Evolutionary conservation across 2,329 filamentous ascomycete genomes (phyloP).

Genomic region (Fusarium cyanostomum): DNA sequence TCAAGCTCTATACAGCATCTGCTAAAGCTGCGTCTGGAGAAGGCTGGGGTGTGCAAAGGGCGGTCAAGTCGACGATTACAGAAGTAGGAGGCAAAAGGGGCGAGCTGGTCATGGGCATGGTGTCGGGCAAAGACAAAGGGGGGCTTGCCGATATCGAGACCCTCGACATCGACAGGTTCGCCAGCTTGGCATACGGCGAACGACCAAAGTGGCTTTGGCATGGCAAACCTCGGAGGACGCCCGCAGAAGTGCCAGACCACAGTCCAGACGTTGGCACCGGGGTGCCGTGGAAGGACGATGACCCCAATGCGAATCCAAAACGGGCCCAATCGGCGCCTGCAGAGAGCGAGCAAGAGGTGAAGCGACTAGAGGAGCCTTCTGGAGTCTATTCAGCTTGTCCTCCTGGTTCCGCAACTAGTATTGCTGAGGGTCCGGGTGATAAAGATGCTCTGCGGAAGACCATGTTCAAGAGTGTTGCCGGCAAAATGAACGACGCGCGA

Average conservation of each 20-base stretch:
- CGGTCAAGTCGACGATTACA: conserved; percentile 93
- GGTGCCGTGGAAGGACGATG: conserved; percentile 66
- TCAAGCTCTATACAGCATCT: conserved; percentile 82
- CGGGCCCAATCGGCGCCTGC: conserved; percentile 61
- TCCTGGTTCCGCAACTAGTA: conserved; percentile 57
- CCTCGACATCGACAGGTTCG: conserved; percentile 84
- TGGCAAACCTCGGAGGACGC: conserved; percentile 80
- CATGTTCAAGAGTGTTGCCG: conserved; percentile 82
- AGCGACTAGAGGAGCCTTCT: conserved; percentile 57
- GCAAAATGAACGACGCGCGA: conserved; percentile 80
- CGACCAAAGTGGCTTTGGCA: conserved; percentile 94
- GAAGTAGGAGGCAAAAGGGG: conserved; percentile 94
- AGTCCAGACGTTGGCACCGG: conserved; percentile 58
- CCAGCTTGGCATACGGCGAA: conserved; percentile 80
- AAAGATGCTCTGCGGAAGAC: conserved; percentile 69
- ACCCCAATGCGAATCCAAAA: conserved; percentile 51
- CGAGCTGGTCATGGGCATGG: conserved; percentile 95
- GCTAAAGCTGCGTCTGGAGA: conserved; percentile 90
- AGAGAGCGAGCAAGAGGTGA: conserved; percentile 61
- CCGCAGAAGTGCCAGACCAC: conserved; percentile 57
- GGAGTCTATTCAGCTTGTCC: conserved; percentile 55
- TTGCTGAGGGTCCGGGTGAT: conserved; percentile 60
- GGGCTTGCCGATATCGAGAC: conserved; percentile 95
- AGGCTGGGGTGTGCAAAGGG: conserved; percentile 90
- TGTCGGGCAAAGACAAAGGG: conserved; percentile 84